Conservation (phyloP, 495 filamentous ascomycete species). For the Jackrogersella minutella region DNA sequence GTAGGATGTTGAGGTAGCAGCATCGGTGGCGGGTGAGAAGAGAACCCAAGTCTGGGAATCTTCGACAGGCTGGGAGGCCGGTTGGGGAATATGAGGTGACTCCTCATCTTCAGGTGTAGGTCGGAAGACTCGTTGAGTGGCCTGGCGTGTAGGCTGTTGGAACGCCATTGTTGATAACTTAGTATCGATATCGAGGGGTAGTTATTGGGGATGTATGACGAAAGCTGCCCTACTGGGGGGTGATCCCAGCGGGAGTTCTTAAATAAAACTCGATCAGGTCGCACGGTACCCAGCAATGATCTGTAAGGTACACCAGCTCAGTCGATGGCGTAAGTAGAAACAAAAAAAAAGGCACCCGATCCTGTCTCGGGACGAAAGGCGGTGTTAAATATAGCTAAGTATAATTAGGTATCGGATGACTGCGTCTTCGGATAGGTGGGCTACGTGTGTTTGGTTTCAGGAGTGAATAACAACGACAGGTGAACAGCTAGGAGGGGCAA, state of each 20-base stretch:
- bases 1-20: conserved; percentile 69
- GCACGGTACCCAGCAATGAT: conserved; percentile 8
- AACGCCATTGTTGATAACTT: conserved; percentile 77
- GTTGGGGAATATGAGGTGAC: conserved; percentile 52
- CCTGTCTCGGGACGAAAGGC: conserved; percentile 17
- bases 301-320: conserved; percentile 7
- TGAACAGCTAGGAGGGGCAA: conserved; percentile 31
- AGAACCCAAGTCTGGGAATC: conserved; percentile 95
- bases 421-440: conserved; percentile 19
- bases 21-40: conserved; percentile 79
- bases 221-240: conserved; percentile 35
- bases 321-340: conserved; percentile 13
- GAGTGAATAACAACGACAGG: conserved; percentile 13
- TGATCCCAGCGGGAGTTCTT: conserved; percentile 37
- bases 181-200: conserved; percentile 16
- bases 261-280: conserved; percentile 34
- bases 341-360: conserved; percentile 4
- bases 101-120: conserved; percentile 59
- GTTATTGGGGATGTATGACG: conserved; percentile 18
- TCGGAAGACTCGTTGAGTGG: conserved; percentile 64
- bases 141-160: conserved; percentile 73
- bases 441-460: conserved; percentile 31
- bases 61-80: conserved; percentile 54
- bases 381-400: conserved; percentile 25
- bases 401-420: conserved; percentile 16